Base-by-base conservation (phyloP, 176 grass and related monocot species). In the Secale cereale region DNA sequence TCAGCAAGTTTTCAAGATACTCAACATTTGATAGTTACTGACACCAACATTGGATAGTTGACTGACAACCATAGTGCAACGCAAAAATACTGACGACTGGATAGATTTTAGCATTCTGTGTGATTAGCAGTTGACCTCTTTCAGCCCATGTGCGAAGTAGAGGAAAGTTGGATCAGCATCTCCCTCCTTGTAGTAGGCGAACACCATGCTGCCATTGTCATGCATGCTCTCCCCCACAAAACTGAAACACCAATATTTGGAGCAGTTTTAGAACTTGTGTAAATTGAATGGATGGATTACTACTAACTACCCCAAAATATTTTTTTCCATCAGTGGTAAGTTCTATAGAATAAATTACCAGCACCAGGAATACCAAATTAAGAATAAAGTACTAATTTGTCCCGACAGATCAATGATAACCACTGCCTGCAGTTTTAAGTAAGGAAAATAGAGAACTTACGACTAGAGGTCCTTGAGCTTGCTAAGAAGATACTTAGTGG, bases 161-260 rank as follows among this genome's bases (percentile, higher is more conserved):
- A 98, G 83, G 85, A 95, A 98, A 6, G 93, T 96, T 14, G 97
- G 97, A 76, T 96, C 79, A 0, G 89, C 31, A 2, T 89, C 84
- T 31, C 88, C 93, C 0, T 99, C 97, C 87, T 94, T 96, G 84
- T 99, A 99, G 61, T 94, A 99, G 25, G 97, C 97, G 1, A 92
- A 96, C 36, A 99, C 93, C 63, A 99, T 0, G 59, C 75, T 15
- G 27, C 75, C 86, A 36, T 96, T 93, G 61, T 95, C 91, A 22
- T 92, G 86, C 97, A 99, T 99, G 79, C 93, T 94, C 86, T 99
- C 97, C 12, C 97, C 93, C 48, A 99, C 97, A 65, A 99, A 99
- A 72, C 97, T 98, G 86, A 26, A 15, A 65, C 27, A 81, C 20
- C 20, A 61, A 14, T 16, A 43, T 25, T 14, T 5, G 2, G 1